Conservation (phyloP, 331 rosid genomes). For the Malus hybrid region DNA sequence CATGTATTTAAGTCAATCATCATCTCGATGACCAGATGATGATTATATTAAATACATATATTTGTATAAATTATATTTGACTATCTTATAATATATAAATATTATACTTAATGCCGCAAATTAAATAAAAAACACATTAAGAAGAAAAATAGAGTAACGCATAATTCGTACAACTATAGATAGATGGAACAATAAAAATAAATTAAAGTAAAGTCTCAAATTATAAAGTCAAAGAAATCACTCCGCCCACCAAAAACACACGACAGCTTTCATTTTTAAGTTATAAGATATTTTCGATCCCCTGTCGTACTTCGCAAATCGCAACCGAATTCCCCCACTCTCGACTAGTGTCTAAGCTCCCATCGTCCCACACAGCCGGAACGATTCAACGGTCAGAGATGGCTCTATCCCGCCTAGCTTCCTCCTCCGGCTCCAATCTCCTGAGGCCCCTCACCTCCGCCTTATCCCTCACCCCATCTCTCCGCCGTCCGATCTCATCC, state of each 20-base stretch:
- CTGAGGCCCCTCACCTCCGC: constrained; percentile 42
- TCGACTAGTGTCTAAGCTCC: neutral
- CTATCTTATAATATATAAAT: too few relatives aligned
- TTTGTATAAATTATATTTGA: too few relatives aligned
- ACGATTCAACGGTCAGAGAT: constrained; percentile 27
- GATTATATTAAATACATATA: too few relatives aligned
- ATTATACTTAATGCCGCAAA: too few relatives aligned
- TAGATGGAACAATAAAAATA: neutral
- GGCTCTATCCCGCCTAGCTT: constrained; percentile 49
- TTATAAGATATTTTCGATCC: neutral
- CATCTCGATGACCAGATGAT: too few relatives aligned
- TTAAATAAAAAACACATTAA: too few relatives aligned
- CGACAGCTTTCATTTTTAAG: neutral
- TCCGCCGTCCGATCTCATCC: constrained; percentile 52
- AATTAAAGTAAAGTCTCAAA: neutral
- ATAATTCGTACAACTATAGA: too few relatives aligned
- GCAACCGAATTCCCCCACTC: neutral
- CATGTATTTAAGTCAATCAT: too few relatives aligned
- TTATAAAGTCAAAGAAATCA: too few relatives aligned
- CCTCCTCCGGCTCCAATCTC: constrained; percentile 39
- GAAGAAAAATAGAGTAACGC: too few relatives aligned
- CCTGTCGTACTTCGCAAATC: neutral
- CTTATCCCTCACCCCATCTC: constrained; percentile 15
- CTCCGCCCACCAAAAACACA: neutral
- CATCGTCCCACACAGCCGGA: neutral